Evolutionary conservation across 2,329 filamentous ascomycete genomes (phyloP).

Genomic region (Mollisiaceae sp.): DNA sequence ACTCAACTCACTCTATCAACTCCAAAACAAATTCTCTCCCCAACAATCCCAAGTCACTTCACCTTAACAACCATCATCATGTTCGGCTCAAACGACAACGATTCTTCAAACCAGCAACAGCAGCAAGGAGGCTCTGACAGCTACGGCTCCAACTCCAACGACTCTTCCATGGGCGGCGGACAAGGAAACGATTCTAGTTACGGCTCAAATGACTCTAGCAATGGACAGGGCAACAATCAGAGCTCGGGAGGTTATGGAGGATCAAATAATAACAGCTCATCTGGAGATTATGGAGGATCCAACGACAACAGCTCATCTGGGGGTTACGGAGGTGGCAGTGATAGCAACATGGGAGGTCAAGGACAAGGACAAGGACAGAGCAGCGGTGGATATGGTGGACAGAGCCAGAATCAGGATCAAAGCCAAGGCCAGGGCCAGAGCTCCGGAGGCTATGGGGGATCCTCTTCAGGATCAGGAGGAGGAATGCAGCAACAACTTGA

Average conservation of each 20-base stretch:
- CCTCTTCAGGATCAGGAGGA: constrained; percentile 15
- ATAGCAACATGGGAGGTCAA: neutral
- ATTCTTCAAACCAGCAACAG: neutral
- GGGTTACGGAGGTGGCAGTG: constrained; percentile 7
- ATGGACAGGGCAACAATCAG: neutral
- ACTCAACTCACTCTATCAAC: neutral
- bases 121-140: constrained; percentile 3
- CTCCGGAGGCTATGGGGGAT: neutral
- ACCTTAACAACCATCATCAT: constrained; percentile 13
- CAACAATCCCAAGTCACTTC: neutral
- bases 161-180: neutral
- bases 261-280: neutral
- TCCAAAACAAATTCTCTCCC: neutral
- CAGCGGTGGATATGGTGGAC: neutral
- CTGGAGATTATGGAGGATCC: constrained; percentile 1
- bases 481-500: constrained; percentile 16
- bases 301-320: constrained; percentile 5
- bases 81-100: constrained; percentile 23
- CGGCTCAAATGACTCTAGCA: neutral
- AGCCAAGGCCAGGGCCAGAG: neutral
- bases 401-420: neutral
- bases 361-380: neutral
- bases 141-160: constrained; percentile 6
- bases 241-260: neutral
- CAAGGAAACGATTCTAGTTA: neutral